phyloP scores from a whole-genome alignment of 148 eudicot genomes.

The Mesembryanthemum crystallinum region DNA sequence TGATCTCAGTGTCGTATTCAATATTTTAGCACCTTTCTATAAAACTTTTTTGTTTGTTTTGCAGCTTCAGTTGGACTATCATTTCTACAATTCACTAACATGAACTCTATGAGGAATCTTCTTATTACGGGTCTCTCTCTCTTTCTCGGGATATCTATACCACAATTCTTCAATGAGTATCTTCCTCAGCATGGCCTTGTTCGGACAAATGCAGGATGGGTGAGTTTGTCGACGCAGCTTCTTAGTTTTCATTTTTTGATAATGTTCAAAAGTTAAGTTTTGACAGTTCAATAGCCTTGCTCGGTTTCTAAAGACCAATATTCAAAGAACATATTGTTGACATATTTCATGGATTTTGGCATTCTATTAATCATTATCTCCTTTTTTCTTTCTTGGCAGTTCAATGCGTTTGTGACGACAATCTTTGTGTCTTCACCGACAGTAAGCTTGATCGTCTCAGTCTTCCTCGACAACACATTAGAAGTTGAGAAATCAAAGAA shows the following conservation, averaged over 20 bases:
- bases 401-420: conserved; percentile 85
- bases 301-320: too few species aligned
- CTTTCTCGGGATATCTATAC: conserved; percentile 93
- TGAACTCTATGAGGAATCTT: conserved; percentile 98
- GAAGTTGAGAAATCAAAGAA: conserved; percentile 91
- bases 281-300: too few species aligned
- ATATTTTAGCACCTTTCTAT: background rate
- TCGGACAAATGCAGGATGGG: conserved; percentile 97
- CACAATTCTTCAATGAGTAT: conserved; percentile 76
- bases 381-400: conserved; percentile 46
- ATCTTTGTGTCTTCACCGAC: conserved; percentile 89
- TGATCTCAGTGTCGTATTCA: too few species aligned
- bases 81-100: conserved; percentile 95
- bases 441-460: conserved; percentile 79
- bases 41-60: conserved; percentile 13
- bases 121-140: conserved; percentile 87
- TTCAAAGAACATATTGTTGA: too few species aligned
- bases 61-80: conserved; percentile 97
- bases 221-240: conserved; percentile 25
- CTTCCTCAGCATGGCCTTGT: conserved; percentile 70
- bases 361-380: too few species aligned
- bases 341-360: too few species aligned
- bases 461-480: conserved; percentile 89
- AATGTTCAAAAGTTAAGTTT: background rate
- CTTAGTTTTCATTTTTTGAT: background rate